A percentile compares a stretch with the other conserved stretches of the same genome.
These are phyloP conservation scores for Solanum chacoense DNA, from an alignment of 305 asterid genomes.

Conservation along the genomic window DNA sequence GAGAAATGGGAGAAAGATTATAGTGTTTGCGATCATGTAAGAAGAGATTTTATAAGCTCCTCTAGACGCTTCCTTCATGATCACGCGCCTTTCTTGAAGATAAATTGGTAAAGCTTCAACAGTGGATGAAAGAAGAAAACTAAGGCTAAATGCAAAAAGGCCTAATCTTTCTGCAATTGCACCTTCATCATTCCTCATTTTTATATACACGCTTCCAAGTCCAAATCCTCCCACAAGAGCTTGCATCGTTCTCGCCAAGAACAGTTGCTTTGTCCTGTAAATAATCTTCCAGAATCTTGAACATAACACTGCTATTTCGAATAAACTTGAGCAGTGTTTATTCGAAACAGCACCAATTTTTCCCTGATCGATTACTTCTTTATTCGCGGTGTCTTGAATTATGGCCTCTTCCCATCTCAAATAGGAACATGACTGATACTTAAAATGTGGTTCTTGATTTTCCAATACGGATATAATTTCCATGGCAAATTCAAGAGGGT, in stretches of 20 bases:
- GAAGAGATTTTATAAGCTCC: conserved; percentile 72
- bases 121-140: conserved; percentile 86
- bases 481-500: conserved; percentile 83
- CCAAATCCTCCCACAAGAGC: conserved; percentile 89
- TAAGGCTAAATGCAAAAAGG: conserved; percentile 73
- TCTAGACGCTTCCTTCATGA: conserved; percentile 81
- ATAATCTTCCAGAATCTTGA: conserved; percentile 69
- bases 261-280: conserved; percentile 76
- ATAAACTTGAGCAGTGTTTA: conserved; percentile 7
- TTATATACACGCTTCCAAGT: conserved; percentile 59
- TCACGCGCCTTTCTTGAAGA: conserved; percentile 71
- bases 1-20: conserved; percentile 66
- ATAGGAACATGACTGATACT: neutral
- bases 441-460: conserved; percentile 9
- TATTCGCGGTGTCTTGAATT: neutral
- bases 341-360: conserved; percentile 1
- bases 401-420: conserved; percentile 5
- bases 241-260: conserved; percentile 78
- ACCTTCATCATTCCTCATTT: conserved; percentile 48
- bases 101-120: conserved; percentile 89
- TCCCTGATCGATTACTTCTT: neutral
- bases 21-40: conserved; percentile 69
- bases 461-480: conserved; percentile 54
- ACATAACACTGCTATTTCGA: conserved; percentile 54
- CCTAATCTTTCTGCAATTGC: conserved; percentile 78